Percentiles rank a stretch among this genome's conserved stretches.
These are phyloP conservation scores for Stachybotrys chartarum DNA, from an alignment of 2,329 filamentous ascomycete genomes.

Conservation along the genomic window DNA sequence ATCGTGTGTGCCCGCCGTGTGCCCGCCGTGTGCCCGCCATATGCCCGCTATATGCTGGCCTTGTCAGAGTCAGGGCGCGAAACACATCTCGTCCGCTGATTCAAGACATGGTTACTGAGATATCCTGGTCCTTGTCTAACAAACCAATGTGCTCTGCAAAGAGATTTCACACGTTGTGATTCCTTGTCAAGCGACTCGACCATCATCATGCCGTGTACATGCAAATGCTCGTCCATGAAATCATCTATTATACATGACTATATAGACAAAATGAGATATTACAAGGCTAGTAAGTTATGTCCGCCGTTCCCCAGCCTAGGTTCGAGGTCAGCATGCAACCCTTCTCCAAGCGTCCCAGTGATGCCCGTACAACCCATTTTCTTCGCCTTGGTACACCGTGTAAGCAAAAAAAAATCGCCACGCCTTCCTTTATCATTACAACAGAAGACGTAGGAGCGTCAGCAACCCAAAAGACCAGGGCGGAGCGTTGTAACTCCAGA, in stretches of 20 bases:
- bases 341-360: background rate
- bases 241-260: background rate
- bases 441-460: background rate
- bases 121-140: too few species aligned
- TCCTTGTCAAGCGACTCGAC: background rate
- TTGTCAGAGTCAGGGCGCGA: too few species aligned
- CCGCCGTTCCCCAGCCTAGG: background rate
- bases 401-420: slow-evolving; percentile 16
- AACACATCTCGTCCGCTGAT: too few species aligned
- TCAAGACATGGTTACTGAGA: too few species aligned
- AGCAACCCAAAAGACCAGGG: background rate
- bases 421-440: slow-evolving; percentile 20
- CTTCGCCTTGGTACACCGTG: slow-evolving; percentile 10
- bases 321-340: background rate
- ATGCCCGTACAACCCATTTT: background rate
- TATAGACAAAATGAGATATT: slow-evolving; percentile 1
- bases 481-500: too few species aligned
- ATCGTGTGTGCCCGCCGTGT: too few species aligned
- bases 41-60: too few species aligned
- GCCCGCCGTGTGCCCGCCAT: too few species aligned
- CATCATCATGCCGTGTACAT: background rate
- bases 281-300: slow-evolving; percentile 1
- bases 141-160: too few species aligned
- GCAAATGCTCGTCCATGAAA: background rate
- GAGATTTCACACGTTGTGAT: too few species aligned